Evolutionary conservation across 495 filamentous ascomycete genomes (phyloP).

Genomic region (Xylaria longipes): DNA sequence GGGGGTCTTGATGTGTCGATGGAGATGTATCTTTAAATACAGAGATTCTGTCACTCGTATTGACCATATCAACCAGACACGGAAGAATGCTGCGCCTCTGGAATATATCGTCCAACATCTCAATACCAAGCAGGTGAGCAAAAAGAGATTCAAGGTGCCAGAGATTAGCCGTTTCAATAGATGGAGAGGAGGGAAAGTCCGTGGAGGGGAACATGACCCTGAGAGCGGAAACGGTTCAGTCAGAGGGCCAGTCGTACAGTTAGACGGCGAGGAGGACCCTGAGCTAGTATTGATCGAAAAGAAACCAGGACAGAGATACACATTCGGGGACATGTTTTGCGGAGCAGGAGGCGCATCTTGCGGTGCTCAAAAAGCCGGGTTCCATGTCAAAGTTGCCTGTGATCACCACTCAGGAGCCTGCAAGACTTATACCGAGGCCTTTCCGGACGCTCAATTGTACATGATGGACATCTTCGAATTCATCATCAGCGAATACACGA

Average conservation of each 20-base stretch:
- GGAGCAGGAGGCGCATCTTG: slow-evolving; percentile 78
- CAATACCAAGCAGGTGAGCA: slow-evolving; percentile 34
- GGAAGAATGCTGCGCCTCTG: slow-evolving; percentile 26
- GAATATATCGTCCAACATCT: slow-evolving; percentile 44
- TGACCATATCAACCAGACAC: neutral
- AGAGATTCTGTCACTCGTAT: slow-evolving; percentile 27
- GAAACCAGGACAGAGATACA: slow-evolving; percentile 56
- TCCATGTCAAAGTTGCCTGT: slow-evolving; percentile 65
- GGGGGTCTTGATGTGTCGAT: slow-evolving; percentile 50
- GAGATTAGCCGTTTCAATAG: slow-evolving; percentile 34
- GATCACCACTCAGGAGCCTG: slow-evolving; percentile 65
- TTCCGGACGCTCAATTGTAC: slow-evolving; percentile 52
- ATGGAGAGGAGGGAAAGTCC: slow-evolving; percentile 49
- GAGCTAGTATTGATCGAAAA: slow-evolving; percentile 22
- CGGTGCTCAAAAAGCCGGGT: slow-evolving; percentile 68
- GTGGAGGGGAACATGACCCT: slow-evolving; percentile 43
- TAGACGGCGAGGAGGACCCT: slow-evolving; percentile 11
- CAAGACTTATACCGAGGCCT: slow-evolving; percentile 66
- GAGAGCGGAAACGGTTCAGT: neutral
- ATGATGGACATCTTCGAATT: slow-evolving; percentile 58
- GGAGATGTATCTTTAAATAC: slow-evolving; percentile 37
- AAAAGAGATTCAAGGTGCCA: slow-evolving; percentile 29
- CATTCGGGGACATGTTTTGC: slow-evolving; percentile 75
- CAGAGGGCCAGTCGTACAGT: slow-evolving; percentile 8
- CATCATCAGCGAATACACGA: slow-evolving; percentile 29